A percentile compares a stretch with the other conserved stretches of the same genome.
These are phyloP conservation scores for Silene conica DNA, from an alignment of 148 eudicot genomes.

Conservation along the genomic window DNA sequence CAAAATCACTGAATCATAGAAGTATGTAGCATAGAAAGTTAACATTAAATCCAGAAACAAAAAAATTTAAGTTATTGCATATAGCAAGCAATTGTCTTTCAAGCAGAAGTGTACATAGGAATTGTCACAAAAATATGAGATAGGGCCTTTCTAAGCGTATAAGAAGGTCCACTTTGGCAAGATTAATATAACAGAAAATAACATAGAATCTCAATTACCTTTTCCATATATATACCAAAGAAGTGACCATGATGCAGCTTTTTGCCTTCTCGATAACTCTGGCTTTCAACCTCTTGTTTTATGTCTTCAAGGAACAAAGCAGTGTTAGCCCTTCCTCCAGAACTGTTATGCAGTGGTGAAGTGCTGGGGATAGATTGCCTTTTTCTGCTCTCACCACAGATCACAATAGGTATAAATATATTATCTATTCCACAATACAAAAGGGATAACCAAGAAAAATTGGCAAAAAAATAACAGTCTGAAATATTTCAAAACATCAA, in stretches of 20 bases:
- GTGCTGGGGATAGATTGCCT: conserved; percentile 50
- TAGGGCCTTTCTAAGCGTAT: conserved; percentile 1
- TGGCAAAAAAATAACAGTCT: not conserved
- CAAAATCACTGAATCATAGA: not conserved
- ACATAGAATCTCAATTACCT: conserved; percentile 44
- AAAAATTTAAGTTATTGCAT: not conserved
- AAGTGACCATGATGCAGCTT: conserved; percentile 98
- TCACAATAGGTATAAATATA: not conserved
- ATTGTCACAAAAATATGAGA: too few relatives aligned
- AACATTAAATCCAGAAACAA: not conserved
- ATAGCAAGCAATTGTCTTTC: not conserved
- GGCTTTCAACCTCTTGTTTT: conserved; percentile 68
- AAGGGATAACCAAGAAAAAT: not conserved
- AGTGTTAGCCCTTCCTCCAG: conserved; percentile 53
- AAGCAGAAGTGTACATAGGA: not conserved
- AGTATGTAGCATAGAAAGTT: not conserved
- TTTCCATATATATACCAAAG: conserved; percentile 92
- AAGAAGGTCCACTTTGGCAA: conserved; percentile 9
- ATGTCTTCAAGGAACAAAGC: conserved; percentile 77
- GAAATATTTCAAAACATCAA: too few relatives aligned
- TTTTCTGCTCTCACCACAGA: conserved; percentile 41
- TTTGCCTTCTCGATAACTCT: conserved; percentile 58
- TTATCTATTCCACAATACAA: too few relatives aligned
- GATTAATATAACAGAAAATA: conserved; percentile 9
- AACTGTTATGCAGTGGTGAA: conserved; percentile 56